A percentile compares a stretch with the other conserved stretches of the same genome.
Conservation (phyloP, 306 rosid genomes). For the Adenanthera pavonina region DNA sequence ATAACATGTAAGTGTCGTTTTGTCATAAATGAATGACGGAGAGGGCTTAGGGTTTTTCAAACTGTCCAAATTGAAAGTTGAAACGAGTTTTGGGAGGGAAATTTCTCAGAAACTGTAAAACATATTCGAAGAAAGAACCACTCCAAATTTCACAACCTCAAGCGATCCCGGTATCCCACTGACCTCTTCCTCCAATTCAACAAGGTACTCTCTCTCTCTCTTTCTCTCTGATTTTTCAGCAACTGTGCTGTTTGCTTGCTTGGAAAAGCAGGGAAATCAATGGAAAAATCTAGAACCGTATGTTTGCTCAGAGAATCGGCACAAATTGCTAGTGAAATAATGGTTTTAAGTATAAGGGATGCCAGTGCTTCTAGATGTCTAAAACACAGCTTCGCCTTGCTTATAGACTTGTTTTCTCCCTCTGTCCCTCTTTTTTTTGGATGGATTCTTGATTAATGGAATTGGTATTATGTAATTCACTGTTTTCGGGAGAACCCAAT, state of each 20-base stretch:
- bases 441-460: not conserved
- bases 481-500: not conserved
- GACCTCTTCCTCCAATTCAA: not conserved
- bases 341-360: not conserved
- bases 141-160: slow-evolving; percentile 24
- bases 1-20: not conserved
- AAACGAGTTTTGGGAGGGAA: slow-evolving; percentile 50
- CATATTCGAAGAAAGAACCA: not conserved
- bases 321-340: not conserved
- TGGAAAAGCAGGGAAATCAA: not conserved
- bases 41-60: slow-evolving; percentile 49
- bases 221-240: not conserved
- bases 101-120: not conserved
- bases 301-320: not conserved
- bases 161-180: not conserved
- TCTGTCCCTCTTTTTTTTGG: not conserved
- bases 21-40: not conserved
- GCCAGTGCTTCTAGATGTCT: not conserved
- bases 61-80: not conserved
- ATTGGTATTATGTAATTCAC: not conserved
- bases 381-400: slow-evolving; percentile 10
- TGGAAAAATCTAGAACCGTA: not conserved
- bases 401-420: not conserved
- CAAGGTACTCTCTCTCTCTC: slow-evolving; percentile 44
- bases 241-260: slow-evolving; percentile 18